Percentiles rank a stretch among this genome's conserved stretches.
These are phyloP conservation scores for Westerdykella ornata DNA, from an alignment of 2,329 filamentous ascomycete genomes.

Conservation along the genomic window DNA sequence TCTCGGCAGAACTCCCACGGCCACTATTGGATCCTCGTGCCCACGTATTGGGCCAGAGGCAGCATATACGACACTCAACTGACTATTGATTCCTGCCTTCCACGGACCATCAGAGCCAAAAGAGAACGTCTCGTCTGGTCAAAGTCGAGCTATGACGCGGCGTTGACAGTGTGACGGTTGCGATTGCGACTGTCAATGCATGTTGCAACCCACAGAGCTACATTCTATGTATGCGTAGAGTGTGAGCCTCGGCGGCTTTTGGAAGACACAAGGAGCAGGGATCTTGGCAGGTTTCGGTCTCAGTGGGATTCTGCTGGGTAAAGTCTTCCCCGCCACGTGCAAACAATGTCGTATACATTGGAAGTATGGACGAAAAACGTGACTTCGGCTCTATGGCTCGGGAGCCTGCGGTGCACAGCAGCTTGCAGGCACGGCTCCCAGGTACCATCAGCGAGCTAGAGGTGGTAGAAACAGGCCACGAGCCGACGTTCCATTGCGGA, in stretches of 20 bases:
- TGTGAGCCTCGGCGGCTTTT: slow-evolving; percentile 10
- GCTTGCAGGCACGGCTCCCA: slow-evolving; percentile 8
- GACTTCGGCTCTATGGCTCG: slow-evolving; percentile 4
- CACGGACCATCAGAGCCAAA: slow-evolving; percentile 1
- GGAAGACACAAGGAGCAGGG: slow-evolving; percentile 12
- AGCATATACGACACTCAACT: slow-evolving; percentile 17
- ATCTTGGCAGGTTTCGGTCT: slow-evolving; percentile 19
- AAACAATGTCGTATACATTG: slow-evolving; percentile 11
- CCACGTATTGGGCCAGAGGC: slow-evolving; percentile 19
- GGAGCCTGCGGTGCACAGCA: slow-evolving; percentile 8
- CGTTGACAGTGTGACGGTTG: slow-evolving; percentile 2
- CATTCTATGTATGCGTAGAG: slow-evolving; percentile 7
- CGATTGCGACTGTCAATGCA: slow-evolving; percentile 8
- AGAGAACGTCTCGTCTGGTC: not conserved
- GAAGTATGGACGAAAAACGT: slow-evolving; percentile 6
- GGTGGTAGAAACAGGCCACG: not conserved
- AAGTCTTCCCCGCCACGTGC: slow-evolving; percentile 18
- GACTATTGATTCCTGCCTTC: slow-evolving; percentile 29
- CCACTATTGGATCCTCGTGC: slow-evolving; percentile 17
- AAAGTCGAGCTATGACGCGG: slow-evolving; percentile 16
- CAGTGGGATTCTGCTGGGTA: slow-evolving; percentile 5
- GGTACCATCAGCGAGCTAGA: slow-evolving; percentile 4
- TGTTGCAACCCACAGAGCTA: slow-evolving; percentile 12
- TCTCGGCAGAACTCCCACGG: slow-evolving; percentile 24
- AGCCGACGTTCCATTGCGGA: slow-evolving; percentile 9